Conservation (phyloP, 192 early-diverging fungal genomes). For the Linnemannia exigua region DNA sequence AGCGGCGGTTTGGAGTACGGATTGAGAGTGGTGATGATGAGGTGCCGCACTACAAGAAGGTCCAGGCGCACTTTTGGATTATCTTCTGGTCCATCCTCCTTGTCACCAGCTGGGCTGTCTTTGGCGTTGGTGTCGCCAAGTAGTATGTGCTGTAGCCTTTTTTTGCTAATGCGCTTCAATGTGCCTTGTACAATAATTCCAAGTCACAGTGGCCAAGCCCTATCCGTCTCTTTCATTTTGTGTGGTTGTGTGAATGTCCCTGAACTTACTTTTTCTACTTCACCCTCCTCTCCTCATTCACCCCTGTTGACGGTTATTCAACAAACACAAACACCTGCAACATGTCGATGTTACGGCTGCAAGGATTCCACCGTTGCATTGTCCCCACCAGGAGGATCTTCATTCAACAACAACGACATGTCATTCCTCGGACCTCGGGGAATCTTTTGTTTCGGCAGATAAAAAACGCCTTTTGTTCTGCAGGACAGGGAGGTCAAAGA, state of each 20-base stretch:
- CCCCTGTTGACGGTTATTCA: not conserved
- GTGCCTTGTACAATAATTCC: not conserved
- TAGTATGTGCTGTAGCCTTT: not conserved
- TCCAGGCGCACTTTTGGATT: constrained; percentile 51
- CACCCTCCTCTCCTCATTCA: not conserved
- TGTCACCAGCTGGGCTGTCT: constrained; percentile 40
- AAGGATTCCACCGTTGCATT: not conserved
- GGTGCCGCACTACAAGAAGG: constrained; percentile 35
- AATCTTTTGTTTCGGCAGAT: not conserved
- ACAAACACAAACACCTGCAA: not conserved
- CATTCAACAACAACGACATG: not conserved
- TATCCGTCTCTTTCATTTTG: too few species aligned
- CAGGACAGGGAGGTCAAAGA: not conserved
- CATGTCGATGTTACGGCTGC: not conserved
- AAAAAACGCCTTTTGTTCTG: not conserved
- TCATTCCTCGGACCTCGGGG: not conserved
- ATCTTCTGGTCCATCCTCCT: constrained; percentile 42
- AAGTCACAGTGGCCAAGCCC: too few species aligned
- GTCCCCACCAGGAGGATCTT: not conserved
- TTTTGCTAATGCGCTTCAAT: not conserved
- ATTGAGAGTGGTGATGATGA: constrained; percentile 54
- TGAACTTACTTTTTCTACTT: not conserved
- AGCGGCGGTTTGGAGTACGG: constrained; percentile 49
- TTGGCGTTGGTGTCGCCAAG: constrained; percentile 37
- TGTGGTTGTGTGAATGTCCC: not conserved